Conservation (phyloP, 164 flowering plant species). For the Houttuynia cordata region DNA sequence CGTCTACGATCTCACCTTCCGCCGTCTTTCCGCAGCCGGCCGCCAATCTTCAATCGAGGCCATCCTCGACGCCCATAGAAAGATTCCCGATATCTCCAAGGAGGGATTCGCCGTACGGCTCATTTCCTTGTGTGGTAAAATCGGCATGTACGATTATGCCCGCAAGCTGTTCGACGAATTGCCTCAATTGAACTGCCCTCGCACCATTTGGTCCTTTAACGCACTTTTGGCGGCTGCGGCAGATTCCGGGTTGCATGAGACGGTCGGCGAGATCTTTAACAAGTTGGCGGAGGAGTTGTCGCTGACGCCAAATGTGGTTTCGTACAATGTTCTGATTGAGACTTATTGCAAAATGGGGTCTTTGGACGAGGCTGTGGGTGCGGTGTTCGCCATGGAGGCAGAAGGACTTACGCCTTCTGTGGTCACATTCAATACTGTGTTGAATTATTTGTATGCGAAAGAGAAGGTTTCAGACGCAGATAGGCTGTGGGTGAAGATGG, state of each 20-base stretch:
- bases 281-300: slow-evolving; percentile 16
- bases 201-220: slow-evolving; percentile 31
- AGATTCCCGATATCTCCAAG: slow-evolving; percentile 14
- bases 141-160: slow-evolving; percentile 38
- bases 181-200: slow-evolving; percentile 29
- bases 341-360: slow-evolving; percentile 28
- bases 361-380: slow-evolving; percentile 22
- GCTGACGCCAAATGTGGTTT: slow-evolving; percentile 20
- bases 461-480: slow-evolving; percentile 26
- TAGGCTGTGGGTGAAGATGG: slow-evolving; percentile 28
- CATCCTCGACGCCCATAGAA: slow-evolving; percentile 32
- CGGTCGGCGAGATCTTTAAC: slow-evolving; percentile 21
- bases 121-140: slow-evolving; percentile 21
- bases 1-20: slow-evolving; percentile 19
- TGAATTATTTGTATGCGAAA: slow-evolving; percentile 17
- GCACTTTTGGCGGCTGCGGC: slow-evolving; percentile 35
- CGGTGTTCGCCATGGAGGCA: slow-evolving; percentile 28
- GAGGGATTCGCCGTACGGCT: slow-evolving; percentile 23
- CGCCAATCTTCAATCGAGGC: slow-evolving; percentile 21
- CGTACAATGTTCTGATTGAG: slow-evolving; percentile 30
- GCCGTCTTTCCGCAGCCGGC: slow-evolving; percentile 24
- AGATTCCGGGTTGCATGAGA: slow-evolving; percentile 20
- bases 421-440: slow-evolving; percentile 33
- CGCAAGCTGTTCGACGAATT: slow-evolving; percentile 45
- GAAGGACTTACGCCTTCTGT: slow-evolving; percentile 26